Evolutionary conservation across 2,329 filamentous ascomycete species (phyloP).

Genomic region (Colletotrichum godetiae): DNA sequence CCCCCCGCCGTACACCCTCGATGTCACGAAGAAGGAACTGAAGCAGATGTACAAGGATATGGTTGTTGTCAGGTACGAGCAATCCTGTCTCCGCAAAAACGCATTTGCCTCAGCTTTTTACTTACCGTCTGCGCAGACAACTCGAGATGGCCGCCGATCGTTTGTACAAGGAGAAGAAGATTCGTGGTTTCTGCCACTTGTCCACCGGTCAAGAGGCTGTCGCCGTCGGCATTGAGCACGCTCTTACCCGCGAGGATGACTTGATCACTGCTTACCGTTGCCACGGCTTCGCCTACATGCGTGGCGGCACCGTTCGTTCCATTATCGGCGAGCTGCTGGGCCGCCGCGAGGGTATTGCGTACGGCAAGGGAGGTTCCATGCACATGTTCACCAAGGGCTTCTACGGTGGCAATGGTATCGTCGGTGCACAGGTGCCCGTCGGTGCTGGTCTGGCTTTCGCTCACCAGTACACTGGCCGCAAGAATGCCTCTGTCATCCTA

Average conservation of each 20-base stretch:
- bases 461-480: conserved; percentile 90
- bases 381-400: conserved; percentile 99
- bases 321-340: conserved; percentile 97
- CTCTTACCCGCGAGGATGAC: conserved; percentile 90
- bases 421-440: conserved; percentile 97
- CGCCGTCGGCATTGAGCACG: conserved; percentile 95
- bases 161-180: conserved; percentile 99
- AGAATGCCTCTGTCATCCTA: conserved; percentile 87
- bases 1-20: conserved; percentile 90
- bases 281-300: conserved; percentile 98
- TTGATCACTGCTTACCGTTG: conserved; percentile 98
- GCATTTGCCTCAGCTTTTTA: neutral
- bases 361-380: conserved; percentile 99
- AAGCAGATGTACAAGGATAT: conserved; percentile 99
- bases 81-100: neutral
- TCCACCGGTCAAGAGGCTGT: conserved; percentile 98
- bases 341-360: conserved; percentile 94
- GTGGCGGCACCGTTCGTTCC: conserved; percentile 87
- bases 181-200: conserved; percentile 99
- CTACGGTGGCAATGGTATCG: conserved; percentile 99
- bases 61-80: conserved; percentile 86
- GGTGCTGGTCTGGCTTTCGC: conserved; percentile 97
- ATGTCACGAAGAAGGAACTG: conserved; percentile 96
- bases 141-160: conserved; percentile 99
- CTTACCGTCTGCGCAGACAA: conserved; percentile 69